phyloP scores from a whole-genome alignment of 1,284 basidiomycete genomes.

The Vanrija pseudolonga region DNA sequence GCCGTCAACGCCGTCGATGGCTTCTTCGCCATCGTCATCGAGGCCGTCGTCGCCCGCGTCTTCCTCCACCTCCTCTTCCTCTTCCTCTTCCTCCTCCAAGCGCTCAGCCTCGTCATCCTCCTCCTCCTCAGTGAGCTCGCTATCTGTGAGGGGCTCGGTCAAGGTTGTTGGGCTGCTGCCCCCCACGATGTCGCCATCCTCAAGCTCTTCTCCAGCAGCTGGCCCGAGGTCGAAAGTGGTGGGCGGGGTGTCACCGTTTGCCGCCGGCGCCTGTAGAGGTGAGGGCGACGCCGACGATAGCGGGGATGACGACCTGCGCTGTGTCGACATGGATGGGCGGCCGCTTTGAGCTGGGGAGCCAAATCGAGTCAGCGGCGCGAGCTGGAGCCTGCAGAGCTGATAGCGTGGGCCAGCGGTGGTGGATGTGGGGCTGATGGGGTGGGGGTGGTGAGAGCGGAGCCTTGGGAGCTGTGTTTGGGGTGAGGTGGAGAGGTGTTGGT shows the following conservation, averaged over 20 bases:
- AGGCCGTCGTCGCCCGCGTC: not conserved
- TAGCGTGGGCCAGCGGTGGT: not conserved
- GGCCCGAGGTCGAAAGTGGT: constrained; percentile 10
- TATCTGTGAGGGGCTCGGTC: constrained; percentile 20
- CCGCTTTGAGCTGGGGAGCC: not conserved
- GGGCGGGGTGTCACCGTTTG: not conserved
- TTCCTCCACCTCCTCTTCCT: constrained; percentile 5
- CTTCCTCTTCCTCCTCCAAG: constrained; percentile 6
- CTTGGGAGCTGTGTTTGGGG: no score
- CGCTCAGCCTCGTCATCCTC: constrained; percentile 7
- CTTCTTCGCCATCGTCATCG: constrained; percentile 3
- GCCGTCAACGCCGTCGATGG: not conserved
- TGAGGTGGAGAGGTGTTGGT: no score
- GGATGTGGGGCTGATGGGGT: not conserved
- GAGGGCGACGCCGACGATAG: constrained; percentile 20
- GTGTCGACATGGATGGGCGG: constrained; percentile 13
- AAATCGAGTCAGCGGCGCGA: not conserved
- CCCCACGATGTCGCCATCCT: constrained; percentile 12
- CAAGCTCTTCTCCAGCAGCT: not conserved
- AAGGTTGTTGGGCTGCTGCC: constrained; percentile 22
- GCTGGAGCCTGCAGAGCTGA: not conserved
- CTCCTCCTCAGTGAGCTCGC: constrained; percentile 27
- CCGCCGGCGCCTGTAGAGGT: constrained; percentile 9
- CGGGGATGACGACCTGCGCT: constrained; percentile 19
- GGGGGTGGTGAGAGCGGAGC: not conserved